These are phyloP conservation scores for Metarhizium brunneum DNA, from an alignment of 2,329 filamentous ascomycete species.

Conservation along the genomic window DNA sequence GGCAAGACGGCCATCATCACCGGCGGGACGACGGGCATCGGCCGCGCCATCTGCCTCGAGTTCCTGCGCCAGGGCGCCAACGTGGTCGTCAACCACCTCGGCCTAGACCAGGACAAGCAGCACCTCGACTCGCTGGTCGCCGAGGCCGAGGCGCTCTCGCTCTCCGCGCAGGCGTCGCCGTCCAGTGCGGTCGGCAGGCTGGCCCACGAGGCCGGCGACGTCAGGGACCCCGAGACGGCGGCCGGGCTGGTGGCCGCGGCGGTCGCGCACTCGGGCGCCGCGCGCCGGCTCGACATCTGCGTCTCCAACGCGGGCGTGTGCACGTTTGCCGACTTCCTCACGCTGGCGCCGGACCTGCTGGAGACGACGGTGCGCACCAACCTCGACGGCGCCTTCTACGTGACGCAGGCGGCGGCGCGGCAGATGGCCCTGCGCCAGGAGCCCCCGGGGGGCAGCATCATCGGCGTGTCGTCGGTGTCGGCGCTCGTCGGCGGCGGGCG, in stretches of 20 bases:
- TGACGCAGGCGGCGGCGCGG: constrained; percentile 72
- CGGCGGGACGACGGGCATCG: constrained; percentile 79
- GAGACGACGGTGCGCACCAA: constrained; percentile 67
- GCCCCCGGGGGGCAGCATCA: constrained; percentile 68
- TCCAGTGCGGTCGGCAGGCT: constrained; percentile 34
- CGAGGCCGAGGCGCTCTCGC: background rate
- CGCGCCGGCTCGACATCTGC: constrained; percentile 60
- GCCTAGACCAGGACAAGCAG: constrained; percentile 38
- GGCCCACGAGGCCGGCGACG: constrained; percentile 65
- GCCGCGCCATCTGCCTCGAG: constrained; percentile 72
- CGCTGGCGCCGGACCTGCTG: constrained; percentile 62
- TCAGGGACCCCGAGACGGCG: constrained; percentile 65
- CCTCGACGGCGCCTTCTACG: constrained; percentile 80
- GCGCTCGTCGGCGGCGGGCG: constrained; percentile 69
- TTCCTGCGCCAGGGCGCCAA: constrained; percentile 70
- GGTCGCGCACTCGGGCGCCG: constrained; percentile 47
- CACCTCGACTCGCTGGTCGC: constrained; percentile 45
- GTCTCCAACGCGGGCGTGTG: constrained; percentile 86
- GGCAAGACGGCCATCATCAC: constrained; percentile 81
- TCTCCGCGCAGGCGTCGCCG: background rate
- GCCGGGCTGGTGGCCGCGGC: constrained; percentile 56
- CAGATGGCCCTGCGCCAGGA: constrained; percentile 62
- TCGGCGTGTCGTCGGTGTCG: constrained; percentile 63
- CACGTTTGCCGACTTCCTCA: constrained; percentile 78
- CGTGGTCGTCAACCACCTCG: constrained; percentile 75